Conservation (phyloP, 2,329 filamentous ascomycete species). For the Apiospora koreana region DNA sequence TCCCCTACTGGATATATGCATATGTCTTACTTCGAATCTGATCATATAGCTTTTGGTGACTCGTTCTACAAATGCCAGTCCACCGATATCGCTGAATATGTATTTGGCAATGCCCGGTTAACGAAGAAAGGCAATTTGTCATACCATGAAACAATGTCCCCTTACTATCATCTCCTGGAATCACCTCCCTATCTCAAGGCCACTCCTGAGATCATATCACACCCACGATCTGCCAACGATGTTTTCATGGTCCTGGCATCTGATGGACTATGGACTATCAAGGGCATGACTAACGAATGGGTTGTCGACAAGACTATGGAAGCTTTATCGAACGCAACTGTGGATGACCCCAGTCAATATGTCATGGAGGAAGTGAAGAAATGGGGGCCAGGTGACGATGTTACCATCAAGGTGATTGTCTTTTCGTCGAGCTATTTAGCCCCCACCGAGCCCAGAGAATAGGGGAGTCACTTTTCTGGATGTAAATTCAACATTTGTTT, state of each 20-base stretch:
- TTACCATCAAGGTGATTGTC: neutral
- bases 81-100: neutral
- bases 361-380: neutral
- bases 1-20: neutral
- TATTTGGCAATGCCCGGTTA: neutral
- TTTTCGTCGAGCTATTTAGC: neutral
- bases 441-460: neutral
- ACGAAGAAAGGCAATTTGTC: neutral
- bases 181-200: neutral
- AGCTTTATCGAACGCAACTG: neutral
- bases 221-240: neutral
- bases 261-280: neutral
- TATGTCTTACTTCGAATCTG: neutral
- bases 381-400: neutral
- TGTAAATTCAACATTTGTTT: neutral
- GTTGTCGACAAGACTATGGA: neutral
- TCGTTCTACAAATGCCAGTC: neutral
- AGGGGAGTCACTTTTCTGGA: neutral
- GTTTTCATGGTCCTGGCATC: neutral
- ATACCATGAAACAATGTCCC: neutral
- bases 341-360: neutral
- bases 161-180: slow-evolving; percentile 1
- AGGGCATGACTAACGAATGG: neutral
- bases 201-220: neutral
- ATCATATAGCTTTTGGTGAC: neutral